Percentiles rank a stretch among this genome's conserved stretches.
These are phyloP conservation scores for Fusarium musae DNA, from an alignment of 2,329 filamentous ascomycete species.

Conservation along the genomic window DNA sequence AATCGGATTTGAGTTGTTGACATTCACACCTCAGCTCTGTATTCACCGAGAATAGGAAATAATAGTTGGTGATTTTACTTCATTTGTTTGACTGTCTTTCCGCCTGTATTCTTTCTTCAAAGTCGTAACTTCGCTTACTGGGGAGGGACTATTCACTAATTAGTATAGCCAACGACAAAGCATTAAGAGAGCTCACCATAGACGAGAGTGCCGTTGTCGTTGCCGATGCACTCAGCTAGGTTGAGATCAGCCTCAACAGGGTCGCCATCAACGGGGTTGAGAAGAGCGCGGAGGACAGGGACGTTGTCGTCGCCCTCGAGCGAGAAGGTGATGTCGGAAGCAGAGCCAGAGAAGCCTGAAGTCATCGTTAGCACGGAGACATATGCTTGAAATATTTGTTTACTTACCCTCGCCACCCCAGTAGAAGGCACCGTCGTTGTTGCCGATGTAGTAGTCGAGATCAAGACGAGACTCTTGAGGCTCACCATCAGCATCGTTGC, in stretches of 20 bases:
- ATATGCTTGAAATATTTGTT: fast-evolving
- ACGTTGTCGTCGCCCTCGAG: constrained; percentile 62
- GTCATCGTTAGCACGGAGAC: not conserved
- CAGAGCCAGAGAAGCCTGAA: constrained; percentile 57
- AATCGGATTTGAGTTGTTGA: not conserved
- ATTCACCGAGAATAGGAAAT: not conserved
- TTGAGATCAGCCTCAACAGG: constrained; percentile 59
- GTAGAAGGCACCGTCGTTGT: constrained; percentile 59
- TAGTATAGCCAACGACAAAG: no score
- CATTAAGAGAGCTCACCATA: constrained; percentile 12
- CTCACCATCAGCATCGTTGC: constrained; percentile 55
- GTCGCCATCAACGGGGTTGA: constrained; percentile 58
- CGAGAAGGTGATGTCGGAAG: constrained; percentile 58
- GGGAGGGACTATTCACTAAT: not conserved
- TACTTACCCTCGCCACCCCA: constrained; percentile 55
- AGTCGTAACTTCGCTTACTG: not conserved
- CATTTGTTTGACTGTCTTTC: constrained; percentile 1
- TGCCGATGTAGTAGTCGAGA: constrained; percentile 63
- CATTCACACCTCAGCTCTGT: not conserved
- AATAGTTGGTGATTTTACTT: not conserved
- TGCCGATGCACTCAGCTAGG: constrained; percentile 64
- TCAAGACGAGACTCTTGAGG: constrained; percentile 58
- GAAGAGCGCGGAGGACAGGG: constrained; percentile 63
- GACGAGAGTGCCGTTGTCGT: constrained; percentile 57
- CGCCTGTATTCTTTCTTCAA: no score